Base-by-base conservation (phyloP, 2,329 filamentous ascomycete species). In the Talaromyces sp. region DNA sequence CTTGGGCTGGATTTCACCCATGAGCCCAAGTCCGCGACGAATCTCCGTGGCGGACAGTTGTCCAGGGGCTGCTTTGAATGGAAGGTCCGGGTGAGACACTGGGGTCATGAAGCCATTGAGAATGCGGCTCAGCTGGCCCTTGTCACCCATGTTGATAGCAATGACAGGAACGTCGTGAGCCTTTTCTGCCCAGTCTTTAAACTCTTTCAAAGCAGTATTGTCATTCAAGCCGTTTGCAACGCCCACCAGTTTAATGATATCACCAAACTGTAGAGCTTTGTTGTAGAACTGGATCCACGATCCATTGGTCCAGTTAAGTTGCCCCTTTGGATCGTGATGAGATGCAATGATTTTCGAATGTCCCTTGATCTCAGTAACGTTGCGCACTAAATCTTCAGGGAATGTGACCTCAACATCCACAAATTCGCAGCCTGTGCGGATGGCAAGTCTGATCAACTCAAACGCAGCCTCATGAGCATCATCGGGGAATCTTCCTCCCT, bases 51-150 rank as follows among this genome's bases (percentile, higher is more conserved):
- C 92, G 4, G 92, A 96, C 57, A 99, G 83, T 71, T 99, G 95
- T 1, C 95, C 95, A 4, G 95, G 93, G 0, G 95, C 95, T 44
- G 95, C 93, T 72, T 95, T 95, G 77, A 93, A 92, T 0, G 93
- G 92, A n/a, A 98, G 82, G 13, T 84, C 84, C 1, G 92, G 90
- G 73, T 98, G 95, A 3, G 92, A 92, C 15, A 99, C 95, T 0
- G 95, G 95, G 0, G 95, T 98, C 80, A 99, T 86, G 80, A 98
- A 98, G 32, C 85, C 82, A 75, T 99, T 99, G 62, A 96, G 80
- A 52, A 99, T 88, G 36, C 95, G 88, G 70, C 92, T 96, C 49
- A 97, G 83, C 78, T 96, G 95, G 55, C 95, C 95, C 28, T 85
- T 81, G 55, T 86, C 81, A 32, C 93, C 93, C 93, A 99, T 98